These are phyloP conservation scores for Tuber melanosporum DNA, from an alignment of 495 filamentous ascomycete genomes.

Conservation along the genomic window DNA sequence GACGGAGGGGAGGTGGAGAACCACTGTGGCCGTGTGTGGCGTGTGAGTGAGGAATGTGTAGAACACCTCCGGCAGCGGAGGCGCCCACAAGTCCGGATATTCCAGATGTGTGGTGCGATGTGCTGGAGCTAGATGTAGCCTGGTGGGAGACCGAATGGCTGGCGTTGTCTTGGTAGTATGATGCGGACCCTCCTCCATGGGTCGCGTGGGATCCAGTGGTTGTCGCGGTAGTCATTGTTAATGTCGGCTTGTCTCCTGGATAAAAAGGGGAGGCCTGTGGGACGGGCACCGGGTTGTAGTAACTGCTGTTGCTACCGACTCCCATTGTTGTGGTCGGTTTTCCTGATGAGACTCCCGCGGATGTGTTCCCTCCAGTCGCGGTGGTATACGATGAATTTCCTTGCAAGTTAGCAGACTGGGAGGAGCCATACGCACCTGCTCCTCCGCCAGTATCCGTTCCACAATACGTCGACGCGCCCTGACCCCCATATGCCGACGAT, in stretches of 20 bases:
- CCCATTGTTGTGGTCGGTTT: background rate
- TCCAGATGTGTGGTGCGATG: constrained; percentile 14
- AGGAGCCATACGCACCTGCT: constrained; percentile 28
- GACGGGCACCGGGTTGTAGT: constrained; percentile 30
- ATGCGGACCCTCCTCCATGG: constrained; percentile 8
- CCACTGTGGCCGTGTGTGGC: constrained; percentile 32
- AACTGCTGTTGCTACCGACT: background rate
- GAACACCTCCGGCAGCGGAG: constrained; percentile 5
- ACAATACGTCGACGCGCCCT: constrained; percentile 14
- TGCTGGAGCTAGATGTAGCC: background rate
- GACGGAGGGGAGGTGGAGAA: constrained; percentile 27
- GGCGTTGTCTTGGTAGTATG: constrained; percentile 16
- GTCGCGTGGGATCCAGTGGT: background rate
- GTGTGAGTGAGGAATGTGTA: constrained; percentile 11
- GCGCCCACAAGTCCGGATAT: constrained; percentile 9
- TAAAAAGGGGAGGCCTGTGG: constrained; percentile 32
- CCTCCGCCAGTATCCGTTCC: constrained; percentile 16
- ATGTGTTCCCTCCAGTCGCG: background rate
- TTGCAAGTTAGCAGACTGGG: constrained; percentile 19
- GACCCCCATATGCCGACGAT: constrained; percentile 15
- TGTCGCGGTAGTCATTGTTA: background rate
- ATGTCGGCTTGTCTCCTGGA: background rate
- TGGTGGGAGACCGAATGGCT: constrained; percentile 4
- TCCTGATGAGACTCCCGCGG: constrained; percentile 2
- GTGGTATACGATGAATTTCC: constrained; percentile 9